These are phyloP conservation scores for Sugiyamaella castrensis DNA, from an alignment of 1,139 yeast species.

Conservation along the genomic window DNA sequence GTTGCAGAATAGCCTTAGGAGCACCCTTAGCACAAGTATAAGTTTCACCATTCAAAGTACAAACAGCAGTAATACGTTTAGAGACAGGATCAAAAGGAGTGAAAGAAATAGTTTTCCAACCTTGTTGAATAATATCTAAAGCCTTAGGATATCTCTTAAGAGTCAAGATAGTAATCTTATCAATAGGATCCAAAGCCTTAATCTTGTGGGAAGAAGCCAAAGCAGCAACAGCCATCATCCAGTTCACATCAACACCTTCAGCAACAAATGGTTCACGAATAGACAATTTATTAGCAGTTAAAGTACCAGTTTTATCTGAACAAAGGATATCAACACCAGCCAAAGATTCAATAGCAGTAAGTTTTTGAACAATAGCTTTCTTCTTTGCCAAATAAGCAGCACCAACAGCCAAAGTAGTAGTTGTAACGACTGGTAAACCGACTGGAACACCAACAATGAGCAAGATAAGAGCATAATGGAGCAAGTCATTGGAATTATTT, in stretches of 20 bases:
- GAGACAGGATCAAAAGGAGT: slow-evolving; percentile 98
- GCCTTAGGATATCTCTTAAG: slow-evolving; percentile 71
- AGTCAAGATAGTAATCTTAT: slow-evolving; percentile 53
- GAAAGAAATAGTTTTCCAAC: slow-evolving; percentile 89
- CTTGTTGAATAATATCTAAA: slow-evolving; percentile 86
- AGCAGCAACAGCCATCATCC: slow-evolving; percentile 70
- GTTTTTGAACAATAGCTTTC: slow-evolving; percentile 88
- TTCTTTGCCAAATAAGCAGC: slow-evolving; percentile 92
- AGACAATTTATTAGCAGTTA: slow-evolving; percentile 83
- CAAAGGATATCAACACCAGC: slow-evolving; percentile 94
- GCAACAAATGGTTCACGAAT: slow-evolving; percentile 62
- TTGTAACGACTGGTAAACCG: slow-evolving; percentile 92
- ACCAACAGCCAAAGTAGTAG: slow-evolving; percentile 96
- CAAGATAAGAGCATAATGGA: slow-evolving; percentile 78
- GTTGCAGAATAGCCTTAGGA: slow-evolving; percentile 96
- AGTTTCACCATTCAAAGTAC: slow-evolving; percentile 95
- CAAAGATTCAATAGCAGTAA: slow-evolving; percentile 86
- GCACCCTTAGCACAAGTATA: slow-evolving; percentile 98
- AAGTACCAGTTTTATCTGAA: slow-evolving; percentile 94
- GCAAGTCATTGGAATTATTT: slow-evolving; percentile 43
- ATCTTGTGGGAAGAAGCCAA: slow-evolving; percentile 69
- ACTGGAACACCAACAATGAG: slow-evolving; percentile 95
- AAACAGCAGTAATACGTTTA: slow-evolving; percentile 92
- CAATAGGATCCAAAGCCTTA: slow-evolving; percentile 70
- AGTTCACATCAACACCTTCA: slow-evolving; percentile 63